Evolutionary conservation across 148 eudicot species (phyloP).

Genomic region (Linanthus parryae): DNA sequence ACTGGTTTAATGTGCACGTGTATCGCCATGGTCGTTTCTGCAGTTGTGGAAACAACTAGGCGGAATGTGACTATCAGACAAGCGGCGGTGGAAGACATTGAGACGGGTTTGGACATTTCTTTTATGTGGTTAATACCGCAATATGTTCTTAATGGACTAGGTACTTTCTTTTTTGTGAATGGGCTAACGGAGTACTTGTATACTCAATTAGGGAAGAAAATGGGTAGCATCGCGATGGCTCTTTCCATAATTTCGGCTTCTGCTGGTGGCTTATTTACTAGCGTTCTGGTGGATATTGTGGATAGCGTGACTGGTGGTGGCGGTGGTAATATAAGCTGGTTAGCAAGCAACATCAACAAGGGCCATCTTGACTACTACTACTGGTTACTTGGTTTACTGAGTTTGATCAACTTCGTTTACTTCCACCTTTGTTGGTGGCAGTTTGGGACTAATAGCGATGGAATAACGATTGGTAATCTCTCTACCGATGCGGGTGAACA

Average conservation of each 20-base stretch:
- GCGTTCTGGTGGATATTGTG: constrained; percentile 5
- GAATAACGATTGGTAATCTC: no score
- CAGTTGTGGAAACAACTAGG: constrained; percentile 1
- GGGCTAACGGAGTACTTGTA: background rate
- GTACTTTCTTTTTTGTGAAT: no score
- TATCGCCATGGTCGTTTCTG: background rate
- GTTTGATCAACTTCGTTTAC: constrained; percentile 1
- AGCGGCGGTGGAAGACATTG: background rate
- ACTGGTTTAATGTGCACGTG: background rate
- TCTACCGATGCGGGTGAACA: no score
- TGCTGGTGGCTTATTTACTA: constrained; percentile 1
- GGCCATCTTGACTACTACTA: constrained; percentile 10
- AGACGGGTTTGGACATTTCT: constrained; percentile 3
- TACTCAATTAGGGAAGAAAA: background rate
- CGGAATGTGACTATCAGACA: background rate
- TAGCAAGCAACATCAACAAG: constrained; percentile 8
- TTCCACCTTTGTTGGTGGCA: constrained; percentile 11
- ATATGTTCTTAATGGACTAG: no score
- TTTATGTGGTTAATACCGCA: constrained; percentile 12
- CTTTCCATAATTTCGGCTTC: background rate
- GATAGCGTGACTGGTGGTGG: background rate
- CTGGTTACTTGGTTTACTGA: background rate
- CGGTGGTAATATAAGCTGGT: constrained; percentile 6
- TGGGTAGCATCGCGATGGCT: background rate
- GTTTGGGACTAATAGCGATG: constrained; percentile 8